A percentile compares a stretch with the other conserved stretches of the same genome.
Evolutionary conservation across 1,284 basidiomycete species (phyloP).

Genomic region (Microbotryum lychnidis-dioicae): DNA sequence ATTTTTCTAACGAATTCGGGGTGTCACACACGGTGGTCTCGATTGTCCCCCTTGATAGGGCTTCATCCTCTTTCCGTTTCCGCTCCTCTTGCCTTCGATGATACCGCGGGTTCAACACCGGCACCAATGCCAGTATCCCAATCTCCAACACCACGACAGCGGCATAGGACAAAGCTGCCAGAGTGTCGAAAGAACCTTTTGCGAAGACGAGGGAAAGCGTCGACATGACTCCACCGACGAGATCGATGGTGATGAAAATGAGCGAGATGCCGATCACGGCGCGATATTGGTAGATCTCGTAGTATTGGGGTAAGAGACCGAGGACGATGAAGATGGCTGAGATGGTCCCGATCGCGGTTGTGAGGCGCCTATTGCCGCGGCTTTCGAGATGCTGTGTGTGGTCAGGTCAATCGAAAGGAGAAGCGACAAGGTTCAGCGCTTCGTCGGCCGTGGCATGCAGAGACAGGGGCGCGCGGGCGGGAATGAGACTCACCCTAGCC

Average conservation of each 20-base stretch:
- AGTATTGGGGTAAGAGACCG: conserved; percentile 12
- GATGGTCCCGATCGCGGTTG: conserved; percentile 3
- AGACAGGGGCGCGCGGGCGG: not conserved
- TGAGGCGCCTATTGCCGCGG: not conserved
- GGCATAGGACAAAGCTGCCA: conserved; percentile 12
- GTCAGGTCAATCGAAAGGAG: no score
- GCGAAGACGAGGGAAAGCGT: conserved; percentile 13
- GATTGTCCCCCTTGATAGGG: not conserved
- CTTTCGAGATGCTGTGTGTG: conserved; percentile 1
- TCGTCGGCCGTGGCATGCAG: no score
- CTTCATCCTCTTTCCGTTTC: not conserved
- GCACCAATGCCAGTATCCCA: conserved; percentile 12
- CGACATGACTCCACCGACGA: conserved; percentile 16
- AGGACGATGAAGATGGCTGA: conserved; percentile 15
- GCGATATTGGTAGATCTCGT: conserved; percentile 12
- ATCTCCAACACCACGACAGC: conserved; percentile 12
- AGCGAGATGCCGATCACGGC: conserved; percentile 19
- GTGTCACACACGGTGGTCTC: no score
- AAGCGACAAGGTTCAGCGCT: no score
- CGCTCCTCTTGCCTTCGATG: not conserved
- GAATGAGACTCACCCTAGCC: not conserved
- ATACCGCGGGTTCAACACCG: conserved; percentile 15
- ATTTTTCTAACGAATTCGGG: no score
- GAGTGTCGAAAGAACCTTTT: conserved; percentile 4
- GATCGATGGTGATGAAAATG: conserved; percentile 19